Conservation (phyloP, 2,329 filamentous ascomycete genomes). For the Fusarium chuoi region DNA sequence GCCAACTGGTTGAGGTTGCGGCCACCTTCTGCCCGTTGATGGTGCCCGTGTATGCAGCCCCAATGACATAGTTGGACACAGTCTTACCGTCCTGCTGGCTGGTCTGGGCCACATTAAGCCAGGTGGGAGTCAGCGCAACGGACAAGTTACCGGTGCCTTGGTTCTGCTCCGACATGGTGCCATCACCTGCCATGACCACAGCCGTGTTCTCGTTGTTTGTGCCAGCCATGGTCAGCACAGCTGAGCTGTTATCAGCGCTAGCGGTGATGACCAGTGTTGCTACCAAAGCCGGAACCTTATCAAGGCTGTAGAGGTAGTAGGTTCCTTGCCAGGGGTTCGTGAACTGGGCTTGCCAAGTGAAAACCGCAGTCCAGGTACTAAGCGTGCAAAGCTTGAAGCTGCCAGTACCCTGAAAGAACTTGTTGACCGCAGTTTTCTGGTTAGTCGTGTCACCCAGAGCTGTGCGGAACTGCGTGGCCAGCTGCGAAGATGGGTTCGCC, state of each 20-base stretch:
- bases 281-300: not conserved
- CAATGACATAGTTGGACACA: not conserved
- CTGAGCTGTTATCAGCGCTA: not conserved
- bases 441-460: not conserved
- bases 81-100: not conserved
- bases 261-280: not conserved
- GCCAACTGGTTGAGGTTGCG: not conserved
- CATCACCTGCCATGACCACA: not conserved
- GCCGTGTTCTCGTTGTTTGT: not conserved
- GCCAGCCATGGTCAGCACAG: not conserved
- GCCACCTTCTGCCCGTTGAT: not conserved
- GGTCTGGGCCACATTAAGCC: not conserved
- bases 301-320: not conserved
- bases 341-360: constrained; percentile 3
- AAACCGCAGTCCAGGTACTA: not conserved
- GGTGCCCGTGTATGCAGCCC: not conserved
- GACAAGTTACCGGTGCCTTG: not conserved
- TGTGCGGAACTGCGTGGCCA: not conserved
- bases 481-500: not conserved
- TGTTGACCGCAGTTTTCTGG: not conserved
- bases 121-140: fast-evolving
- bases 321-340: constrained; percentile 5
- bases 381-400: not conserved
- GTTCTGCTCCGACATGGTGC: not conserved
- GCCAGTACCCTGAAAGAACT: not conserved